phyloP scores from a whole-genome alignment of 2,329 filamentous ascomycete species.

The Tolypocladium ovalisporum region DNA sequence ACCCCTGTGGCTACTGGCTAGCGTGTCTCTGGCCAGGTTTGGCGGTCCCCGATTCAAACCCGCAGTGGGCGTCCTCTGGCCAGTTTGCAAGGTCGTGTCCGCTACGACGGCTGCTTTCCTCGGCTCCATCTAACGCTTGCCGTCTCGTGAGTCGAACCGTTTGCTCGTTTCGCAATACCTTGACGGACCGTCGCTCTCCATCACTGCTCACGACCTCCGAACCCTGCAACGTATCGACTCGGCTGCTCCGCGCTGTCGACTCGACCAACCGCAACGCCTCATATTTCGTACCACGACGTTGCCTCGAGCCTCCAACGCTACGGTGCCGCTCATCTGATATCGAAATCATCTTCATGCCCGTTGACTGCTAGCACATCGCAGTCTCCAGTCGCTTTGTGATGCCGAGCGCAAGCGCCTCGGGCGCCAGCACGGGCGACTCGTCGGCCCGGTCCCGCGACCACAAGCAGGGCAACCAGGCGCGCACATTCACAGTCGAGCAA shows the following conservation, averaged over 20 bases:
- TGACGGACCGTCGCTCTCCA: background rate
- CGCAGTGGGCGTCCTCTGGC: background rate
- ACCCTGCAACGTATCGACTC: background rate
- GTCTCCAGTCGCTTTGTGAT: conserved; percentile 11
- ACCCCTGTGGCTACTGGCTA: background rate
- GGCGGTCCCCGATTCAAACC: background rate
- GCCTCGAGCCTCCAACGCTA: background rate
- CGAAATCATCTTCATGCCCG: background rate
- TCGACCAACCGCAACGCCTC: background rate
- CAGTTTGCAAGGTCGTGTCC: background rate
- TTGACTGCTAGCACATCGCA: background rate
- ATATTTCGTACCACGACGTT: background rate
- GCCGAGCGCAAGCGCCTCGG: conserved; percentile 41
- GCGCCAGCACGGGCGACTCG: conserved; percentile 35
- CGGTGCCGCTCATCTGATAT: background rate
- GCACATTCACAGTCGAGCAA: conserved; percentile 79
- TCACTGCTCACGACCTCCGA: background rate
- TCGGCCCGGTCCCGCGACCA: conserved; percentile 48
- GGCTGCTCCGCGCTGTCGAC: background rate
- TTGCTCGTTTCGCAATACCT: background rate
- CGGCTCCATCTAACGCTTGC: background rate
- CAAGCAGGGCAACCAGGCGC: conserved; percentile 65
- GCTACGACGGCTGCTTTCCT: background rate
- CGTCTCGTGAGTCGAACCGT: background rate
- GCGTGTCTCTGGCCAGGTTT: background rate